These are phyloP conservation scores for Closterium sp. DNA, from an alignment of 139 green algal species.

Conservation along the genomic window DNA sequence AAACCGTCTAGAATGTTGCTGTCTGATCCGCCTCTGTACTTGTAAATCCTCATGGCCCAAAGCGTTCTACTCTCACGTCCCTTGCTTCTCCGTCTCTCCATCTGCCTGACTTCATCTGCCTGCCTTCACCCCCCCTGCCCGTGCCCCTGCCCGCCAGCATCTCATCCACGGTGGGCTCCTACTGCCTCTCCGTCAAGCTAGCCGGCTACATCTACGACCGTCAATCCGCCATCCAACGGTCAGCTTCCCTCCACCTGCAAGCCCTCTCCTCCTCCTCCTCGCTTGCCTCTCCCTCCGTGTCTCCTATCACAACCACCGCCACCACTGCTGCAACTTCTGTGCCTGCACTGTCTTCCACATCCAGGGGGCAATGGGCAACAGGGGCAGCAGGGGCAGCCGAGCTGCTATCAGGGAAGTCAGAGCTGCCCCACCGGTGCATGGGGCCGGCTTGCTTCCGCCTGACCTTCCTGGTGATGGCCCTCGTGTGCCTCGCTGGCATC, in stretches of 20 bases:
- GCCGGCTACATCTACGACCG: conserved; percentile 42
- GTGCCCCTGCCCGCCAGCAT: conserved; percentile 6
- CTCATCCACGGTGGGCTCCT: conserved; percentile 42
- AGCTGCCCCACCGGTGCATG: conserved; percentile 16
- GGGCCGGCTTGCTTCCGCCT: conserved; percentile 31
- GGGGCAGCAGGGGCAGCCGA: background rate
- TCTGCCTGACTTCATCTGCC: too few relatives aligned
- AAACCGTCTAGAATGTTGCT: too few relatives aligned
- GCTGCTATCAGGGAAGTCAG: background rate
- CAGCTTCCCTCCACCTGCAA: background rate
- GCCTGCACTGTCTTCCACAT: too few relatives aligned
- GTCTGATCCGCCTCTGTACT: too few relatives aligned
- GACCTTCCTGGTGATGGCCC: conserved; percentile 36
- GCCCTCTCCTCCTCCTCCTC: background rate
- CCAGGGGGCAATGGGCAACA: too few relatives aligned
- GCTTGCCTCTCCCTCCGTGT: background rate
- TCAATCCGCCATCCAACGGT: background rate
- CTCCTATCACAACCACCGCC: background rate
- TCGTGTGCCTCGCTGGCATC: conserved; percentile 11
- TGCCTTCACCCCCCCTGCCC: too few relatives aligned
- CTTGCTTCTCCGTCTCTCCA: background rate
- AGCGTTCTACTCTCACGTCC: background rate
- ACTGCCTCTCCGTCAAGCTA: conserved; percentile 37
- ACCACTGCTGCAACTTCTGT: too few relatives aligned
- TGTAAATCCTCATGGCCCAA: too few relatives aligned